Percentiles rank a stretch among this genome's conserved stretches.
phyloP scores from a whole-genome alignment of 2,329 filamentous ascomycete genomes.

The Fusarium sp. region DNA sequence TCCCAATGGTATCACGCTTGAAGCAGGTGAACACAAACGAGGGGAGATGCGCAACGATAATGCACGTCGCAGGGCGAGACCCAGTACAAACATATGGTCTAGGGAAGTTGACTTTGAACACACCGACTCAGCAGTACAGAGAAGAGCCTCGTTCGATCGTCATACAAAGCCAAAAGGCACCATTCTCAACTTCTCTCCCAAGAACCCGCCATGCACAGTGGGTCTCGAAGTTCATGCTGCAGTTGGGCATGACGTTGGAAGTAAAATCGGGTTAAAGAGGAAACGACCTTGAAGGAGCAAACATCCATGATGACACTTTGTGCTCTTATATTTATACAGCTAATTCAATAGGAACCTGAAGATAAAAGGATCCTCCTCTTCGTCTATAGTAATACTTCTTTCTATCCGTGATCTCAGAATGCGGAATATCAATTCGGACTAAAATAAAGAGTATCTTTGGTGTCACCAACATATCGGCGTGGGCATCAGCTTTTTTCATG shows the following conservation, averaged over 20 bases:
- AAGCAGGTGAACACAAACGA: not conserved
- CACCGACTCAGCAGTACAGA: not conserved
- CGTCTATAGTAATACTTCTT: fast-evolving
- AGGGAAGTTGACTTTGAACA: too few species aligned
- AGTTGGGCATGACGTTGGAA: too few species aligned
- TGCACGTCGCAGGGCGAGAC: not conserved
- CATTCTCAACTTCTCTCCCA: not conserved
- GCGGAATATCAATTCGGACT: too few species aligned
- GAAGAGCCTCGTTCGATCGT: not conserved
- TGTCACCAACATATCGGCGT: not conserved
- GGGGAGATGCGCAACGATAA: not conserved
- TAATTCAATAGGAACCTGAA: fast-evolving
- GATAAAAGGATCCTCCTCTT: not conserved
- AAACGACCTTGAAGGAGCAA: not conserved
- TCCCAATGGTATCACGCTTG: fast-evolving
- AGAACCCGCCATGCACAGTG: not conserved
- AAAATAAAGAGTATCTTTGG: not conserved
- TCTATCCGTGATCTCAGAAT: fast-evolving
- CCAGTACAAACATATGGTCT: not conserved
- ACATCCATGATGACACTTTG: not conserved
- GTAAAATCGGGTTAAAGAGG: not conserved
- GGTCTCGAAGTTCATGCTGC: not conserved
- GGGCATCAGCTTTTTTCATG: not conserved
- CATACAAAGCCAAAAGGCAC: not conserved
- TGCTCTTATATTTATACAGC: too few species aligned